phyloP scores from a whole-genome alignment of 2,329 filamentous ascomycete species.

The Lasiodiplodia sp. region DNA sequence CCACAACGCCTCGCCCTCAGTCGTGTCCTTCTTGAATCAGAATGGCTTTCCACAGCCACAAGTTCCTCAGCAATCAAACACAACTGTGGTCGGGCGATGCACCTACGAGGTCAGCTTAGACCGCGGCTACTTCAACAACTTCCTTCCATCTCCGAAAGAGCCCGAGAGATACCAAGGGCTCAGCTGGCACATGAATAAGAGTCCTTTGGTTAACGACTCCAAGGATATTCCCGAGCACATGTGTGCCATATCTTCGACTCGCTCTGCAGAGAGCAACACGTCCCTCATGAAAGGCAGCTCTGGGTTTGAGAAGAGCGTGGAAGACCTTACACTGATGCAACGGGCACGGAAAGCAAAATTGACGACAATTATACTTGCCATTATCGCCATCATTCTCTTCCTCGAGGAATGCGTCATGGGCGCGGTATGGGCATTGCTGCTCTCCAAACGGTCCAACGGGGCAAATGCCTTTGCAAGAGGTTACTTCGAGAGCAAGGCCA shows the following conservation, averaged over 20 bases:
- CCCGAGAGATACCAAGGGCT: not conserved
- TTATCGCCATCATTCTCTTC: not conserved
- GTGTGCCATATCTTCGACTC: not conserved
- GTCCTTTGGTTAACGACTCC: not conserved
- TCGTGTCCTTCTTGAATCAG: conserved; percentile 19
- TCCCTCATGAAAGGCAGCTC: conserved; percentile 5
- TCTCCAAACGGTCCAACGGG: conserved; percentile 1
- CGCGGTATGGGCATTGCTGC: conserved; percentile 19
- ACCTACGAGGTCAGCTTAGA: conserved; percentile 11
- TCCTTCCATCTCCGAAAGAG: not conserved
- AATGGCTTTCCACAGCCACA: conserved; percentile 11
- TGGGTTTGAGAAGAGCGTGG: conserved; percentile 11
- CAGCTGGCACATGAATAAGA: conserved; percentile 16
- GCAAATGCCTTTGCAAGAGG: conserved; percentile 10
- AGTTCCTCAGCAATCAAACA: not conserved
- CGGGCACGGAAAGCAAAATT: not conserved
- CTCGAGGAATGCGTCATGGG: conserved; percentile 27
- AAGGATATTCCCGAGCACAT: conserved; percentile 12
- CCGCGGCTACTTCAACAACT: conserved; percentile 14
- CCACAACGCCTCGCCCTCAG: not conserved
- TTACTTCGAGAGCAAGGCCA: conserved; percentile 27
- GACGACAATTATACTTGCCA: not conserved
- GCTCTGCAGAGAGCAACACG: conserved; percentile 3
- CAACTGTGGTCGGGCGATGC: not conserved
- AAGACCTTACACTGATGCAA: conserved; percentile 8